phyloP scores from a whole-genome alignment of 139 green algal species.

The Chlorella sp. region DNA sequence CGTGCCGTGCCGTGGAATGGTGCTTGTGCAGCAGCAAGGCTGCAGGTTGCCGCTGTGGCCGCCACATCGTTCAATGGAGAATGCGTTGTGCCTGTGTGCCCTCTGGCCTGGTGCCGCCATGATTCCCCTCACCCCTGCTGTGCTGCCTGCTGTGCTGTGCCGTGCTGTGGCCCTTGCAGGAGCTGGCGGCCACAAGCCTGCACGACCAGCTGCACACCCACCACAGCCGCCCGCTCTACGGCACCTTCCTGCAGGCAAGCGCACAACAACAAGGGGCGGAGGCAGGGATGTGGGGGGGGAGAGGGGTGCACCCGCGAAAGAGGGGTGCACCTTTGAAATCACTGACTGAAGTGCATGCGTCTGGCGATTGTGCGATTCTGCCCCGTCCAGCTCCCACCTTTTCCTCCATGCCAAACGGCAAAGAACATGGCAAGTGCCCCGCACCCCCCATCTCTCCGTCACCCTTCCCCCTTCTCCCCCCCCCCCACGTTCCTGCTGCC shows the following conservation, averaged over 20 bases:
- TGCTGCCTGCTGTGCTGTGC: neutral
- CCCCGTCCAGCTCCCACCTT: neutral
- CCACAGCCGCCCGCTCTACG: constrained; percentile 28
- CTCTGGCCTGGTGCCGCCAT: no score
- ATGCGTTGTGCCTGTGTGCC: neutral
- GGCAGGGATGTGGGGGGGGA: no score
- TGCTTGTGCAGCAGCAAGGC: neutral
- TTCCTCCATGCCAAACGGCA: neutral
- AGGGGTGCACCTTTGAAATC: no score
- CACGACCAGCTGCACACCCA: constrained; percentile 12
- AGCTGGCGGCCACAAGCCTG: constrained; percentile 7
- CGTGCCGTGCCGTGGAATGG: neutral
- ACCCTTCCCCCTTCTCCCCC: no score
- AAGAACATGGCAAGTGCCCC: no score
- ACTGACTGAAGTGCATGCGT: no score
- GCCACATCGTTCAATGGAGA: no score
- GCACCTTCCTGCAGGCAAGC: constrained; percentile 25
- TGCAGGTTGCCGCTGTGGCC: neutral
- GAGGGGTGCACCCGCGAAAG: no score
- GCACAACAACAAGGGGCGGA: no score
- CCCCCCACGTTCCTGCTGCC: neutral
- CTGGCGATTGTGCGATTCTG: neutral
- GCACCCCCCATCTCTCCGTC: neutral
- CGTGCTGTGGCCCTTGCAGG: neutral
- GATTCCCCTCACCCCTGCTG: no score